Conservation (phyloP, 2,329 filamentous ascomycete species). For the Fusarium solani-melongenae region DNA sequence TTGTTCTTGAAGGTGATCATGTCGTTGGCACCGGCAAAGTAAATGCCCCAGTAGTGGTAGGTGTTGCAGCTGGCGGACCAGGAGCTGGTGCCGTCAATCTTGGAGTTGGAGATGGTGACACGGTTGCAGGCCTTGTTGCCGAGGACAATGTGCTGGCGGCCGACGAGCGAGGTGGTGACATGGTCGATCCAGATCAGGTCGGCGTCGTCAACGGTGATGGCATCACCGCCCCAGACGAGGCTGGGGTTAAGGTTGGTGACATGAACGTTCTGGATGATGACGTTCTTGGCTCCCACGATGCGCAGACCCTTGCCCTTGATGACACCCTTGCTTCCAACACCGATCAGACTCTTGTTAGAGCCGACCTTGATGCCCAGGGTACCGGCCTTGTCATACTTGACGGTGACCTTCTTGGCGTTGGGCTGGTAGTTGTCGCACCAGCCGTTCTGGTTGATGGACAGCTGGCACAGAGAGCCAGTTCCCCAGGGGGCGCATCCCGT, state of each 20-base stretch:
- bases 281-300: slow-evolving; percentile 59
- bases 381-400: slow-evolving; percentile 63
- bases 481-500: slow-evolving; percentile 70
- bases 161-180: slow-evolving; percentile 66
- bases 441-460: slow-evolving; percentile 68
- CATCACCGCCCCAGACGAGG: slow-evolving; percentile 71
- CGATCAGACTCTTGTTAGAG: slow-evolving; percentile 69
- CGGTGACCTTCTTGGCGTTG: slow-evolving; percentile 58
- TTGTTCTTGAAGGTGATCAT: slow-evolving; percentile 68
- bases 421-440: slow-evolving; percentile 70
- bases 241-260: slow-evolving; percentile 66
- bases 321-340: slow-evolving; percentile 62
- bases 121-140: slow-evolving; percentile 64
- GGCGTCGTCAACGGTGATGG: slow-evolving; percentile 61
- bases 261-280: slow-evolving; percentile 71
- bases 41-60: slow-evolving; percentile 70
- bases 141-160: slow-evolving; percentile 70
- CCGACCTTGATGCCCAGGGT: slow-evolving; percentile 61
- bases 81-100: slow-evolving; percentile 64
- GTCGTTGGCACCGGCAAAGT: slow-evolving; percentile 67
- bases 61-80: slow-evolving; percentile 69
- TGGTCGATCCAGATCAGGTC: slow-evolving; percentile 64
- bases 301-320: slow-evolving; percentile 69
- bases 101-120: slow-evolving; percentile 70
- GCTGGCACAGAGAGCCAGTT: slow-evolving; percentile 63